phyloP scores from a whole-genome alignment of 768 basidiomycete genomes.

The Tephrocybe rancida region DNA sequence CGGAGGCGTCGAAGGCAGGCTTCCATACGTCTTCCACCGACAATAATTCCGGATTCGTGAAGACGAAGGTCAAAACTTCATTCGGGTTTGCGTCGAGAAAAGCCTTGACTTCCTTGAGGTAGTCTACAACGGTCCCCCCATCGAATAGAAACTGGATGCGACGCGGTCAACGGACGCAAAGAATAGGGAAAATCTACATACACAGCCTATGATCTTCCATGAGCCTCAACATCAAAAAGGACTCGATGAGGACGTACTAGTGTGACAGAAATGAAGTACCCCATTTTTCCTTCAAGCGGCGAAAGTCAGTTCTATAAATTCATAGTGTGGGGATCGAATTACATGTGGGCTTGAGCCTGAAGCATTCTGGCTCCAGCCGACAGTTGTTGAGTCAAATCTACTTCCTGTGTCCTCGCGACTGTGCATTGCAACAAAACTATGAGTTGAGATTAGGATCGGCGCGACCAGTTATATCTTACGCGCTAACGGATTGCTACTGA shows the following conservation, averaged over 20 bases:
- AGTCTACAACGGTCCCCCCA: slow-evolving; percentile 50
- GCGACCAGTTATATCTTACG: slow-evolving; percentile 30
- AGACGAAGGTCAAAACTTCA: slow-evolving; percentile 65
- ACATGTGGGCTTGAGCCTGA: slow-evolving; percentile 31
- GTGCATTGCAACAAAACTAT: neutral
- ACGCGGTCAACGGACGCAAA: neutral
- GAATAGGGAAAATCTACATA: slow-evolving; percentile 9
- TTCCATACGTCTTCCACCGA: slow-evolving; percentile 51
- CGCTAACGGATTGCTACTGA: slow-evolving; percentile 45
- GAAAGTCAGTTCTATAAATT: no score
- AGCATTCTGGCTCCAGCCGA: slow-evolving; percentile 17
- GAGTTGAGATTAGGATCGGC: neutral
- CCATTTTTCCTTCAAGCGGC: slow-evolving; percentile 25
- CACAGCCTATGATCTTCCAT: slow-evolving; percentile 30
- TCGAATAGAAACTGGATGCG: slow-evolving; percentile 47
- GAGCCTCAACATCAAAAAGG: neutral
- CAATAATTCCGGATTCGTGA: slow-evolving; percentile 64
- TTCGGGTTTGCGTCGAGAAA: slow-evolving; percentile 64
- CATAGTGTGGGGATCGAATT: neutral
- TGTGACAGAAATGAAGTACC: slow-evolving; percentile 68
- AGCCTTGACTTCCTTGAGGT: slow-evolving; percentile 53
- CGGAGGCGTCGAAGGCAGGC: slow-evolving; percentile 52
- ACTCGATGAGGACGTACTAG: slow-evolving; percentile 37
- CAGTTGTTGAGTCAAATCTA: slow-evolving; percentile 34
- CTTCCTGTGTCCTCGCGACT: slow-evolving; percentile 44